Evolutionary conservation across 2,329 filamentous ascomycete genomes (phyloP), one percentile per base, ranked within the genome.

Genomic region (Hirsutella rhossiliensis): DNA sequence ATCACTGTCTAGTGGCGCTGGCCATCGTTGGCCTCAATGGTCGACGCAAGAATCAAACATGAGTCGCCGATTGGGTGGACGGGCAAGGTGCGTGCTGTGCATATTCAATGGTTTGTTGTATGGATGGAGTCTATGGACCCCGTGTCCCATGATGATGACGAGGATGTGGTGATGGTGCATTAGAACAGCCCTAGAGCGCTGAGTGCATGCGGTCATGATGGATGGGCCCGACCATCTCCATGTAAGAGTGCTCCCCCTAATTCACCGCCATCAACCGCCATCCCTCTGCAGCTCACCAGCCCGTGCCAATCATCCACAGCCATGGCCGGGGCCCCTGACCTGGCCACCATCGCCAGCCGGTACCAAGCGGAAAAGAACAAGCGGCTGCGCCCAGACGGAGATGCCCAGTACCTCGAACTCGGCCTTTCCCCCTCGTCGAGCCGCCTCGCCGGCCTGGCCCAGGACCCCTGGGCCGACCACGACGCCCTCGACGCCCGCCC

Each of bases 381-480:
- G 39, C 58, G 63, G 2, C 19, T 57, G 8, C 55, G 59, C 0
- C 29, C 52, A 1, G 62, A 66, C 3, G 63, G 60, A 12, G 44
- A 45, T 15, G 43, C 40, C 8, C 63, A 66, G 44, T 65, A 61
- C 42, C 37, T 61, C 4, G 53, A 60, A 8, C 56, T 61, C 8
- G 52, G 56, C 19, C 54, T 63, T 6, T 46, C 52, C n/a, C 27
- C 23, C 23, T 11, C 30, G 13, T 49, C 40, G 11, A 45, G 45
- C 13, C 45, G 51, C 20, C 50, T 54, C 27, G 47, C 48, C 15
- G 46, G 51, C 2, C 52, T 67, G 7, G 52, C 46, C 6, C 43
- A 53, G 1, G 64, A 67, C 43, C 62, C 62, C 0, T 66, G 61
- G 56, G 61, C 51, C 7, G 57, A 64, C 47, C 57, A 62, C 32